Percentiles rank a stretch among this genome's conserved stretches.
These are phyloP conservation scores for Pythium aristosporum DNA, from an alignment of 352 stramenopile species.

Conservation along the genomic window DNA sequence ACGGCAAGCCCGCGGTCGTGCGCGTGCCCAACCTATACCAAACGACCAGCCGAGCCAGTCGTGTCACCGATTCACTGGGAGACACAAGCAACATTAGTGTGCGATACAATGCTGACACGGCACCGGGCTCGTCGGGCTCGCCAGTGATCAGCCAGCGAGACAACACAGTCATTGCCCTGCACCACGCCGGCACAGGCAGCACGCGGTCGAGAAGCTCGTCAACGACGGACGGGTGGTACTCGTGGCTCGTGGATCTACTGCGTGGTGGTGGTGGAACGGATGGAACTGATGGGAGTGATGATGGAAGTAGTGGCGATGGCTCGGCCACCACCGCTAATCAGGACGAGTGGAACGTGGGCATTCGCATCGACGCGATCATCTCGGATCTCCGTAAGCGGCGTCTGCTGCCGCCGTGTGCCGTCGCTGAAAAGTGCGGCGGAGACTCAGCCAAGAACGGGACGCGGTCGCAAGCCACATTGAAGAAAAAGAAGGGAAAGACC, in stretches of 20 bases:
- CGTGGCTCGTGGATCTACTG: not conserved
- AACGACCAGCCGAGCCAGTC: constrained; percentile 1
- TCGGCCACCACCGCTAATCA: not conserved
- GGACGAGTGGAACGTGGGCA: constrained; percentile 32
- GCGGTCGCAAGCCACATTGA: not conserved
- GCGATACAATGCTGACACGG: constrained; percentile 69
- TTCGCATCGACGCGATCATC: constrained; percentile 42
- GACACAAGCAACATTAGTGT: constrained; percentile 29
- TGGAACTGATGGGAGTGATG: not conserved
- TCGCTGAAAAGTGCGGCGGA: constrained; percentile 14
- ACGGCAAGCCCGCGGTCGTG: constrained; percentile 1
- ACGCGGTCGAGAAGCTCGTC: not conserved
- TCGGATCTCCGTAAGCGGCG: constrained; percentile 26
- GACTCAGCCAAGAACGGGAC: not conserved
- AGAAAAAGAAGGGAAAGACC: not conserved
- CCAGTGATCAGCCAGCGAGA: constrained; percentile 49
- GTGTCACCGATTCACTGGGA: not conserved
- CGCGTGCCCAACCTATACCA: constrained; percentile 19
- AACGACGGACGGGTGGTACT: constrained; percentile 1
- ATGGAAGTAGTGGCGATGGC: not conserved
- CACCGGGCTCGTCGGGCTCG: constrained; percentile 63
- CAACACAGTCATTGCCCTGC: constrained; percentile 64
- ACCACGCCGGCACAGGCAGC: constrained; percentile 43
- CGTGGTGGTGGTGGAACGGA: not conserved
- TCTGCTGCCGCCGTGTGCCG: constrained; percentile 26